Evolutionary conservation across 352 stramenopile genomes (phyloP).

Genomic region (Phytophthora aleatoria): DNA sequence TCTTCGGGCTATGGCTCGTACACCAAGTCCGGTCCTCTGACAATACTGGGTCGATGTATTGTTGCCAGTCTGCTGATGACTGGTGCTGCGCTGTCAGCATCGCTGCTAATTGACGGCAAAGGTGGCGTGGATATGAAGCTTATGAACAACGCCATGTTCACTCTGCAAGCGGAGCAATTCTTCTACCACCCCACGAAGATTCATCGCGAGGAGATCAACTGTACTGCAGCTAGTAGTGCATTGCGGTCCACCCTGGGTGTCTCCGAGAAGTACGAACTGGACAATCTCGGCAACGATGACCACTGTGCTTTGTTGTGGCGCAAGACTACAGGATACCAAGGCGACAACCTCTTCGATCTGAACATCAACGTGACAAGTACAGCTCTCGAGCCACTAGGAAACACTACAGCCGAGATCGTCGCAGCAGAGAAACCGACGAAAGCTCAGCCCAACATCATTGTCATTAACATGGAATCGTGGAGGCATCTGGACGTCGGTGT

Average conservation of each 20-base stretch:
- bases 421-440: conserved; percentile 10
- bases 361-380: conserved; percentile 39
- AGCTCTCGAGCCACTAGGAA: background rate
- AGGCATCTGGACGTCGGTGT: conserved; percentile 68
- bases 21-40: conserved; percentile 38
- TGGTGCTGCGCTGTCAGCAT: conserved; percentile 44
- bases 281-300: conserved; percentile 60
- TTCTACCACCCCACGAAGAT: conserved; percentile 45
- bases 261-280: conserved; percentile 51
- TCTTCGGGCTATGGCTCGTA: conserved; percentile 29
- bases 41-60: conserved; percentile 37
- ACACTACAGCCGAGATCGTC: conserved; percentile 7
- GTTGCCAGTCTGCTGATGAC: conserved; percentile 35
- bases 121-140: conserved; percentile 70
- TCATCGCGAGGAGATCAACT: conserved; percentile 66
- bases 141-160: conserved; percentile 75
- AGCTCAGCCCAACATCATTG: conserved; percentile 63
- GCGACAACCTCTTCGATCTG: conserved; percentile 57
- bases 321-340: conserved; percentile 58
- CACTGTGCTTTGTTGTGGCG: conserved; percentile 69
- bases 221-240: conserved; percentile 49
- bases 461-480: conserved; percentile 81
- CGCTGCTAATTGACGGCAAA: conserved; percentile 49
- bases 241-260: conserved; percentile 53
- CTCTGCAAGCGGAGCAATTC: conserved; percentile 60